Percentiles rank a stretch among this genome's conserved stretches.
Conservation (phyloP, 805 yeast species). For the Ogataea ganodermae region DNA sequence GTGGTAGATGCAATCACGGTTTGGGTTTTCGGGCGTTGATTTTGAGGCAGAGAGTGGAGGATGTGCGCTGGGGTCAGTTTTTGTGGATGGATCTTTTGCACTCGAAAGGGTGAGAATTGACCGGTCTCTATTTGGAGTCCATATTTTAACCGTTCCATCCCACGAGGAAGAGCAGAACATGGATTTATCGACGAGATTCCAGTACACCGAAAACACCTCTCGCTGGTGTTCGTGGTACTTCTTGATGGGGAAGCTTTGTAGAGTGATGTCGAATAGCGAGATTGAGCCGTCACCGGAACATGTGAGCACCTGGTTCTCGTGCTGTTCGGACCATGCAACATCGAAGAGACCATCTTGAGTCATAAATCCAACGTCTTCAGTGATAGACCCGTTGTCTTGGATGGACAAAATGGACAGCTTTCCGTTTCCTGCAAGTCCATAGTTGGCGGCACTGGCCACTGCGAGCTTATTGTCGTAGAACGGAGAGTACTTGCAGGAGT, state of each 20-base stretch:
- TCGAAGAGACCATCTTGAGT: conserved; percentile 94
- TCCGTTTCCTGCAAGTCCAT: conserved; percentile 94
- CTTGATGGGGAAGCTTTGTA: conserved; percentile 68
- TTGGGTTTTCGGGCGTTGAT: conserved; percentile 35
- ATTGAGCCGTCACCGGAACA: conserved; percentile 92
- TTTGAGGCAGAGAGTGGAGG: conserved; percentile 41
- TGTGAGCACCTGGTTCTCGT: conserved; percentile 80
- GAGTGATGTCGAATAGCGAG: conserved; percentile 74
- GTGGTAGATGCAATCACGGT: conserved; percentile 68
- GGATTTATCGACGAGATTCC: conserved; percentile 46
- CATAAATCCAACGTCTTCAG: conserved; percentile 61
- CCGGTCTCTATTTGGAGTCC: conserved; percentile 63
- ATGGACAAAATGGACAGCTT: conserved; percentile 71
- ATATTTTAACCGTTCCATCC: conserved; percentile 86
- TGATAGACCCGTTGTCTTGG: conserved; percentile 61
- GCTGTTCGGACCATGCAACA: conserved; percentile 84
- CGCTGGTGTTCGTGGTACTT: conserved; percentile 72
- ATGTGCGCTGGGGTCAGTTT: conserved; percentile 16
- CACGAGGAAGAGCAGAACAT: conserved; percentile 80
- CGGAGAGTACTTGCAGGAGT: conserved; percentile 87
- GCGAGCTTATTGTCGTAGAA: conserved; percentile 87
- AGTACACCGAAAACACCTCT: conserved; percentile 40
- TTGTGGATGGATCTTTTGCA: conserved; percentile 27
- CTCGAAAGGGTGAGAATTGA: conserved; percentile 58
- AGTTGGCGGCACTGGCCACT: conserved; percentile 88